Base-by-base conservation (phyloP, 345 rosid genomes). In the Raphanus raphanistrum region DNA sequence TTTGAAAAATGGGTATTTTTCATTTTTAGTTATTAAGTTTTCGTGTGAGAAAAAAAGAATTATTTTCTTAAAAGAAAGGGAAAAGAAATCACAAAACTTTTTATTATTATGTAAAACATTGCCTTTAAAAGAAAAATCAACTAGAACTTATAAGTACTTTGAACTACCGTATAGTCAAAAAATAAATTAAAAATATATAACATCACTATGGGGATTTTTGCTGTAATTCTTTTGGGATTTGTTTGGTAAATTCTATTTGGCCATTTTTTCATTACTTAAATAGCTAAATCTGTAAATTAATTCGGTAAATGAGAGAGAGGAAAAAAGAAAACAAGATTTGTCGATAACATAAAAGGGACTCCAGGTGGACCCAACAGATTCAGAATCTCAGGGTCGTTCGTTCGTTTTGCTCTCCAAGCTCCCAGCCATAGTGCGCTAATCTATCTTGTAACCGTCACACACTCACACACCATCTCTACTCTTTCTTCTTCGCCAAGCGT, bases 331-430 rank as follows among this genome's bases (percentile, higher is more conserved):
- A 59, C 6, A 5, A 5, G 28, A 13, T 6, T 17, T 13, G 50
- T 17, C 5, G 21, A 1, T 58, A 55, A 16, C 45, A 61, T 29
- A 71, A 70, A 41, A 28, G 31, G 12, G 58, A 59, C 2, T 26
- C 25, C 3, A 43, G 54, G 77, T 78, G 73, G 81, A 72, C 81
- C 68, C 81, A 78, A 78, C 77, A 2, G 77, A 78, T 58, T 72
- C 68, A 66, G 67, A 72, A 59, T 72, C 81, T 66, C 73, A 72
- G 31, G 63, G 72, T 78, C 54, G 66, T 64, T 77, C 54, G 66
- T 64, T 77, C 31, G 48, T 71, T 70, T 50, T 48, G 5, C 35
- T 68, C 45, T 38, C 48, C 32, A 59, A 66, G 77, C 81, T 71
- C 73, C 9, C 8, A 66, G 72, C 43, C 55, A 72, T 72, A 76